These are phyloP conservation scores for Achaetomium macrosporum DNA, from an alignment of 2,329 filamentous ascomycete genomes.

Conservation along the genomic window DNA sequence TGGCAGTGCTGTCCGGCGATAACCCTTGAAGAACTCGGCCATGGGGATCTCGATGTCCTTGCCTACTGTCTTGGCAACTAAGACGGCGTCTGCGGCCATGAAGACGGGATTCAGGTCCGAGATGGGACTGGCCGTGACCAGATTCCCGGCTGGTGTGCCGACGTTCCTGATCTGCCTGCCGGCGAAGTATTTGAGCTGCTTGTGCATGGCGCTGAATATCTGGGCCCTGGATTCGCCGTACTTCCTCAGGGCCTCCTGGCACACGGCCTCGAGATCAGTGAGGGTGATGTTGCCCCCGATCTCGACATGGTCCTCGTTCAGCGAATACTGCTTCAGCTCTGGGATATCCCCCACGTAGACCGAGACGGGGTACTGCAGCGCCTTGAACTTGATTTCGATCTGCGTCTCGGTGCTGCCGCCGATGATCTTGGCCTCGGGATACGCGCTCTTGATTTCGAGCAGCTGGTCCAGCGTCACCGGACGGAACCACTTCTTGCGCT, in stretches of 20 bases:
- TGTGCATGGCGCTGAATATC: slow-evolving; percentile 83
- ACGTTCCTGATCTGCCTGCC: slow-evolving; percentile 95
- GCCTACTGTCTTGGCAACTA: slow-evolving; percentile 71
- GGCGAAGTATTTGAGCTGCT: slow-evolving; percentile 91
- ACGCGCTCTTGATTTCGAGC: slow-evolving; percentile 80
- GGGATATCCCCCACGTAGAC: slow-evolving; percentile 91
- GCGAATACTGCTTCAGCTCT: slow-evolving; percentile 75
- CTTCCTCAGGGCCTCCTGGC: slow-evolving; percentile 68
- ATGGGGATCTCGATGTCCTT: slow-evolving; percentile 83
- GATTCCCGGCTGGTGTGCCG: slow-evolving; percentile 90
- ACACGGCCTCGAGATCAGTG: slow-evolving; percentile 84
- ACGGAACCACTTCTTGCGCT: slow-evolving; percentile 88
- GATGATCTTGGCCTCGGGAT: slow-evolving; percentile 87
- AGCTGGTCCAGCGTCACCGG: slow-evolving; percentile 82
- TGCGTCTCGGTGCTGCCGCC: slow-evolving; percentile 95
- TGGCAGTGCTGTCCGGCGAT: slow-evolving; percentile 75
- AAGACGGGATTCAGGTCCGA: slow-evolving; percentile 94
- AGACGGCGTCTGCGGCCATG: slow-evolving; percentile 74
- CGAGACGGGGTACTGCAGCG: slow-evolving; percentile 79
- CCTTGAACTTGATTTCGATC: slow-evolving; percentile 98
- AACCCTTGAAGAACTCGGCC: slow-evolving; percentile 87
- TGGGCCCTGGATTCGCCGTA: slow-evolving; percentile 70
- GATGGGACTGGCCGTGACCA: slow-evolving; percentile 91
- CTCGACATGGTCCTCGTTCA: slow-evolving; percentile 77
- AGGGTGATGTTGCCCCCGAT: slow-evolving; percentile 89